phyloP scores from a whole-genome alignment of 306 rosid species.

The Senna siamea region DNA sequence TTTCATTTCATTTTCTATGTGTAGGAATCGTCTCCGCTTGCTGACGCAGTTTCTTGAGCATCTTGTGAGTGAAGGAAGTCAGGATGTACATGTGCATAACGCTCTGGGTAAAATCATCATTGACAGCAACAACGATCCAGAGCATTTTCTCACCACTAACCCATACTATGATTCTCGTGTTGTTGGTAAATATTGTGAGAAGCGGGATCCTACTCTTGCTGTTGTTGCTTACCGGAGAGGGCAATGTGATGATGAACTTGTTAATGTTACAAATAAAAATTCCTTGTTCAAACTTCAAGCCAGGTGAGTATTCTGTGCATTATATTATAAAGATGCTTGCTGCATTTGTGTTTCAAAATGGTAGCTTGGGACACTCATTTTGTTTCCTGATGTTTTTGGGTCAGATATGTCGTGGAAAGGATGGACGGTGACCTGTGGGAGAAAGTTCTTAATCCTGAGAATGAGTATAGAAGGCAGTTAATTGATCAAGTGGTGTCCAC shows the following conservation, averaged over 20 bases:
- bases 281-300: conserved; percentile 95
- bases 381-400: conserved; percentile 31
- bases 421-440: conserved; percentile 97
- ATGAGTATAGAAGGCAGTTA: conserved; percentile 82
- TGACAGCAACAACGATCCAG: conserved; percentile 96
- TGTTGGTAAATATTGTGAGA: conserved; percentile 96
- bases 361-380: conserved; percentile 14
- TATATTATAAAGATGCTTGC: neutral
- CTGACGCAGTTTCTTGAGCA: conserved; percentile 97
- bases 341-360: conserved; percentile 7
- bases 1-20: conserved; percentile 33
- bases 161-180: conserved; percentile 97
- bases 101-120: conserved; percentile 94
- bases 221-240: conserved; percentile 98
- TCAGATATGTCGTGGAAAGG: conserved; percentile 96
- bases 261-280: conserved; percentile 86
- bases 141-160: conserved; percentile 95
- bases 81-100: conserved; percentile 95
- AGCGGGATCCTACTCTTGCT: conserved; percentile 95
- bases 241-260: conserved; percentile 93
- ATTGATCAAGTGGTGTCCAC: conserved; percentile 97
- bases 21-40: conserved; percentile 89
- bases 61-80: conserved; percentile 99
- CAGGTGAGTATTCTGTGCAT: conserved; percentile 55
- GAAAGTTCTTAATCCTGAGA: conserved; percentile 81